Percentiles rank a stretch among this genome's conserved stretches.
Conservation (phyloP, 371 early-diverging fungal genomes). For the Choanephora cucurbitarum region DNA sequence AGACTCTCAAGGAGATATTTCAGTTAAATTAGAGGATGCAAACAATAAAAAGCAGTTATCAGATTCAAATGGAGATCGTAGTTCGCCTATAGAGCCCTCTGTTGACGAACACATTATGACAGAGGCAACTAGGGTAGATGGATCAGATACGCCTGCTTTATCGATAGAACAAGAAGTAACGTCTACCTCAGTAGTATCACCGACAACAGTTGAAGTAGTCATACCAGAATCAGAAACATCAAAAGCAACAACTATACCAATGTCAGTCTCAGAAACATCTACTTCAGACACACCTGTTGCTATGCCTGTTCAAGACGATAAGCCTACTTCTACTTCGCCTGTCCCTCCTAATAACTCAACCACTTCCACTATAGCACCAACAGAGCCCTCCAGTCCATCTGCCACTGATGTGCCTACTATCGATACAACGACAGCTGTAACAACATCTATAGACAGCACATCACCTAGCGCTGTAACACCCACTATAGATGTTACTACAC, state of each 20-base stretch:
- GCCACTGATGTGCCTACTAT: neutral
- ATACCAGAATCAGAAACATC: conserved; percentile 4
- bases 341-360: too few relatives aligned
- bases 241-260: neutral
- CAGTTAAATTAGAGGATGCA: neutral
- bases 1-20: neutral
- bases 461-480: neutral
- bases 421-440: neutral
- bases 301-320: neutral
- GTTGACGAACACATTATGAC: too few relatives aligned
- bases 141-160: too few relatives aligned
- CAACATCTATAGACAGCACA: neutral
- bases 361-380: neutral
- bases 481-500: neutral
- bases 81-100: too few relatives aligned
- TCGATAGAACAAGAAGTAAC: too few relatives aligned
- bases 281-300: neutral
- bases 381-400: neutral
- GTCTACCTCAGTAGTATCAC: neutral
- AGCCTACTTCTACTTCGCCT: neutral
- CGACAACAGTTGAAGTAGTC: conserved; percentile 3
- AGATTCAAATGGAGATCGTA: too few relatives aligned
- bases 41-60: neutral
- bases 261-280: neutral
- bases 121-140: too few relatives aligned